Percentiles rank a stretch among this genome's conserved stretches.
phyloP scores from a whole-genome alignment of 208 protist species.

The Vickermania spadyakhi region DNA sequence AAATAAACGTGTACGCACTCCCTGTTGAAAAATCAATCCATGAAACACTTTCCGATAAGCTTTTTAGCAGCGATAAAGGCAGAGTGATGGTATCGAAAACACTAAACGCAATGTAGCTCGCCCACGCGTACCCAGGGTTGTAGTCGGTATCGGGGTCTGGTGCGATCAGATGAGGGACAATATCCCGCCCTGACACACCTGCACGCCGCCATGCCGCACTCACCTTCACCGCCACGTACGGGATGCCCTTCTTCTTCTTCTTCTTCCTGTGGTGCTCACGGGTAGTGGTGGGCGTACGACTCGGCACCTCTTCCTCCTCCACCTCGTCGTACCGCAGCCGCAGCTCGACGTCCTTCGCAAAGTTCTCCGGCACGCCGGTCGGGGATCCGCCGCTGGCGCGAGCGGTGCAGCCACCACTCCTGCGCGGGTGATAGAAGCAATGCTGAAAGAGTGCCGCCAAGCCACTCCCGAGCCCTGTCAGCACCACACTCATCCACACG shows the following conservation, averaged over 20 bases:
- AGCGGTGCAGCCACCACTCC: neutral
- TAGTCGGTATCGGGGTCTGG: constrained; percentile 45
- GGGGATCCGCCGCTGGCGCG: neutral
- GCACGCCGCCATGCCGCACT: constrained; percentile 36
- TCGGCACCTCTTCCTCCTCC: neutral
- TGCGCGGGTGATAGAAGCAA: neutral
- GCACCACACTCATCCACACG: neutral
- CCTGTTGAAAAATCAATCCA: constrained; percentile 40
- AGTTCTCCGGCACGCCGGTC: constrained; percentile 9
- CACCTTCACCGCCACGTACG: constrained; percentile 51
- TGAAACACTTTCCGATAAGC: constrained; percentile 34
- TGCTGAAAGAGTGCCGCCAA: neutral
- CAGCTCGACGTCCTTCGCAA: constrained; percentile 7
- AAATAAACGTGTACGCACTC: constrained; percentile 72
- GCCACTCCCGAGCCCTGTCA: neutral
- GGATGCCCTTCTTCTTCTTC: constrained; percentile 13
- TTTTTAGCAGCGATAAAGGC: constrained; percentile 58
- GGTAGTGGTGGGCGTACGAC: neutral
- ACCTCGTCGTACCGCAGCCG: constrained; percentile 4
- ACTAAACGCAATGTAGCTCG: constrained; percentile 35
- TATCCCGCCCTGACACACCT: constrained; percentile 33
- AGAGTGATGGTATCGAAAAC: constrained; percentile 73
- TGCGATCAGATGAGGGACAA: constrained; percentile 35
- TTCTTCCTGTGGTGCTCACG: constrained; percentile 9
- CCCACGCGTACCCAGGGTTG: constrained; percentile 46